phyloP scores from a whole-genome alignment of 2,329 filamentous ascomycete species.

The Drechslerella stenobrocha region DNA sequence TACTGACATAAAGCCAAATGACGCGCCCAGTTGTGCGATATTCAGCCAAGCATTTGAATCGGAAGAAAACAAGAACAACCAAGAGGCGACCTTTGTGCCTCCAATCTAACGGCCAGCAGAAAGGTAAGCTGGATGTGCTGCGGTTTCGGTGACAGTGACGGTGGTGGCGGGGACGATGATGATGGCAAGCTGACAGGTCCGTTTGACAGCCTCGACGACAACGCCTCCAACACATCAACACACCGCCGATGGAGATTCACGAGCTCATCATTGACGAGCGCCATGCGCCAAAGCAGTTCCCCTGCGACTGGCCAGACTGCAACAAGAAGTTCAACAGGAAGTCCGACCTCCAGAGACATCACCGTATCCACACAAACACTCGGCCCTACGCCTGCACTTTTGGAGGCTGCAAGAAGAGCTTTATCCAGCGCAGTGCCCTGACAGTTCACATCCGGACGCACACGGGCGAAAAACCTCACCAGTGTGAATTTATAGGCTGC shows the following conservation, averaged over 20 bases:
- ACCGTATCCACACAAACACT: slow-evolving; percentile 73
- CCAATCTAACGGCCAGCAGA: no score
- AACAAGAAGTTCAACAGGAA: slow-evolving; percentile 70
- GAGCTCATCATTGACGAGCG: slow-evolving; percentile 53
- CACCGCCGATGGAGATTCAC: slow-evolving; percentile 52
- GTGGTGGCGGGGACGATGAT: no score
- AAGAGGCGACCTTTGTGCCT: no score
- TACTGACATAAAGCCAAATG: slow-evolving; percentile 6
- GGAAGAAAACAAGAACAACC: no score
- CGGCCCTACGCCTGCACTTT: slow-evolving; percentile 67
- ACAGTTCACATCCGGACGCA: slow-evolving; percentile 73
- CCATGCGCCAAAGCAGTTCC: slow-evolving; percentile 52
- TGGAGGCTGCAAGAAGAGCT: slow-evolving; percentile 68
- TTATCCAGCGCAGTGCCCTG: slow-evolving; percentile 71
- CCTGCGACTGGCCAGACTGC: slow-evolving; percentile 52
- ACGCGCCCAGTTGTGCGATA: not conserved
- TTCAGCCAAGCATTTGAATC: not conserved
- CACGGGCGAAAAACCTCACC: slow-evolving; percentile 72
- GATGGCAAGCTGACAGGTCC: no score
- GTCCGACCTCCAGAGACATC: slow-evolving; percentile 70
- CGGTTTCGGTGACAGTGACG: no score
- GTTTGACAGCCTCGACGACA: not conserved
- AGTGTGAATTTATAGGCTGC: slow-evolving; percentile 68
- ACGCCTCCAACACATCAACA: slow-evolving; percentile 28
- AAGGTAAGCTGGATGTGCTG: no score